Evolutionary conservation across 2,329 filamentous ascomycete genomes (phyloP).

Genomic region (Cladosporium colombiae): DNA sequence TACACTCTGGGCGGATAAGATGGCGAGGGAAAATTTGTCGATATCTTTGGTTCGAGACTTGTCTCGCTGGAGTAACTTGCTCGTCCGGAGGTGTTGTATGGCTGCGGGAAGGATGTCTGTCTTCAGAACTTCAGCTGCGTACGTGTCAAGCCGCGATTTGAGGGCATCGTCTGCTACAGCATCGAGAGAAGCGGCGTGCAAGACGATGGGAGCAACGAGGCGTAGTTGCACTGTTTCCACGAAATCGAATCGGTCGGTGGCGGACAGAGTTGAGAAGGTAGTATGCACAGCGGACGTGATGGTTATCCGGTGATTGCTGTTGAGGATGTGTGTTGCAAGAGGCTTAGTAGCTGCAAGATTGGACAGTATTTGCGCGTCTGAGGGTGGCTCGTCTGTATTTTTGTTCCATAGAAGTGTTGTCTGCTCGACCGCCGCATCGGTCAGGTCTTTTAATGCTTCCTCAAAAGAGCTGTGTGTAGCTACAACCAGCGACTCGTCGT

Average conservation of each 20-base stretch:
- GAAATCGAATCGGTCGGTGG: constrained; percentile 21
- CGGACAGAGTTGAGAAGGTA: constrained; percentile 11
- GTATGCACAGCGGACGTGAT: constrained; percentile 23
- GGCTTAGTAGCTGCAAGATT: constrained; percentile 21
- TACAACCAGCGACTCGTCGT: constrained; percentile 15
- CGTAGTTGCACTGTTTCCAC: constrained; percentile 23
- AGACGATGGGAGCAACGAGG: constrained; percentile 26
- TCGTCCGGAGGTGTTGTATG: constrained; percentile 13
- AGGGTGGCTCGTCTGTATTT: constrained; percentile 8
- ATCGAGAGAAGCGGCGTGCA: constrained; percentile 32
- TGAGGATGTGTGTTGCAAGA: constrained; percentile 24
- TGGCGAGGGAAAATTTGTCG: constrained; percentile 32
- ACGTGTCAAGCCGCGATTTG: constrained; percentile 32
- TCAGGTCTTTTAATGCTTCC: constrained; percentile 9
- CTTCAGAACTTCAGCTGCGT: constrained; percentile 30
- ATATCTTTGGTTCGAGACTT: constrained; percentile 29
- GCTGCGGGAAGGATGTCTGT: constrained; percentile 28
- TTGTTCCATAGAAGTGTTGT: constrained; percentile 14
- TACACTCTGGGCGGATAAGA: constrained; percentile 27
- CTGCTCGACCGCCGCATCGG: constrained; percentile 16
- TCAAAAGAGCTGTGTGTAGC: constrained; percentile 10
- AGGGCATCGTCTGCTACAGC: constrained; percentile 31
- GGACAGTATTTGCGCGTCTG: constrained; percentile 1
- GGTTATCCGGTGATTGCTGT: constrained; percentile 23
- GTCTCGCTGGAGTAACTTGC: constrained; percentile 21